Evolutionary conservation across 805 yeast genomes (phyloP), one percentile per base, ranked within the genome.

Genomic region (Debaryomyces castellii): DNA sequence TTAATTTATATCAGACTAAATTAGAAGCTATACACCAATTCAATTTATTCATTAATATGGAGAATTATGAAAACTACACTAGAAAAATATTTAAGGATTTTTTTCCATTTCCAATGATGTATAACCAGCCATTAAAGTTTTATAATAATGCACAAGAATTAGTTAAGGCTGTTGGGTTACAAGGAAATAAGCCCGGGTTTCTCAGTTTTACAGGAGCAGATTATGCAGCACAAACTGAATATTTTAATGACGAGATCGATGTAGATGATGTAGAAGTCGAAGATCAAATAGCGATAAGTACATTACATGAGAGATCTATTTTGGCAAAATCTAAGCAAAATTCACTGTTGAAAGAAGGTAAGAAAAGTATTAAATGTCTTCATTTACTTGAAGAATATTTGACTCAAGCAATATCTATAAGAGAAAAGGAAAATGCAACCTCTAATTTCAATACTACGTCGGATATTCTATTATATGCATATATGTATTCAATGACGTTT

Each of bases 81-180:
- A 71, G 88, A 49, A 76, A 76, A 18, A 54, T 76, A 14, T 83
- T 83, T 57, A 67, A 72, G 37, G 53, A 66, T 3, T 74, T 79
- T 45, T 62, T 85, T 16, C 85, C 87, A 5, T 86, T 85, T 66
- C 92, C 91, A 8, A 75, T 84, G 78, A 87, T 85, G 77, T 85
- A 85, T 58, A 79, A 78, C 49, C 81, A 84, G 18, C 90, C 91
- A 1, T 51, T 80, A 32, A 67, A 64, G 35, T 69, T 71, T 46
- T 73, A 72, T 52, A 57, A 61, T 42, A 45, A 50, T 34, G 77
- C 77, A 1, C 64, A 66, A 45, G 63, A 60, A 16, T 66, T 62
- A 47, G 66, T 67, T 10, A 51, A 58, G 39, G 37, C 54, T 12
- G 49, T 66, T 5, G 76, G 75, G 2, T 58, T 72, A 24, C 57